Base-by-base conservation (phyloP, 1,284 basidiomycete genomes). In the Cutaneotrichosporon sp. region DNA sequence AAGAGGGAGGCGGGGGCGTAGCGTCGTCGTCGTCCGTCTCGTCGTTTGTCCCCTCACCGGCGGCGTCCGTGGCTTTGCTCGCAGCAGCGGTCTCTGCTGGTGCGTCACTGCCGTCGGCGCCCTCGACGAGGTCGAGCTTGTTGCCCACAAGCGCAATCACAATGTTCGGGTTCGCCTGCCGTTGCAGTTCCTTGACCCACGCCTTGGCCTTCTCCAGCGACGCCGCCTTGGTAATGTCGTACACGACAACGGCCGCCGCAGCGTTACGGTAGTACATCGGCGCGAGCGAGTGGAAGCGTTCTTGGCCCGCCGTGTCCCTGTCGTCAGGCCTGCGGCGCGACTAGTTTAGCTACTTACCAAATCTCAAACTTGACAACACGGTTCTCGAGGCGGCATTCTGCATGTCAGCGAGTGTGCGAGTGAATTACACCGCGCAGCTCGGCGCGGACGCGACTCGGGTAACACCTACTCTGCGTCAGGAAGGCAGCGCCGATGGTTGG, bases 181-280 rank as follows among this genome's bases (percentile, higher is more conserved):
- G 84, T 76, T 99, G 96, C 22, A 99, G 82, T 77, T 99, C 94
- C 79, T 97, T 98, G 60, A 99, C 93, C 94, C 94, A 99, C 34
- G 91, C 92, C 79, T 99, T 98, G 56, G 94, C 94, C 77, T 98
- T 98, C 76, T 99, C 96, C 59, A 98, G 82, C 65, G 92, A 97
- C 52, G 87, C 73, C 38, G 74, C 68, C 58, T 77, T 77, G 66
- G 96, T 98, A 65, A 98, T 92, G 80, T 98, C 94, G 77, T 98
- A 98, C 64, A 97, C 84, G 58, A 97, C 82, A 49, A 98, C 84
- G 22, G 96, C 94, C 53, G 94, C 94, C 68, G 94, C 90, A 59
- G 93, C 91, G 68, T 93, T 94, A 72, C 96, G 86, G 81, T 97
- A 97, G 80, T 98, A 98, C 88, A 98, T 96, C 54, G 93, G 93